These are phyloP conservation scores for Euptelea pleiosperma DNA, from an alignment of 164 flowering plant species.

Conservation along the genomic window DNA sequence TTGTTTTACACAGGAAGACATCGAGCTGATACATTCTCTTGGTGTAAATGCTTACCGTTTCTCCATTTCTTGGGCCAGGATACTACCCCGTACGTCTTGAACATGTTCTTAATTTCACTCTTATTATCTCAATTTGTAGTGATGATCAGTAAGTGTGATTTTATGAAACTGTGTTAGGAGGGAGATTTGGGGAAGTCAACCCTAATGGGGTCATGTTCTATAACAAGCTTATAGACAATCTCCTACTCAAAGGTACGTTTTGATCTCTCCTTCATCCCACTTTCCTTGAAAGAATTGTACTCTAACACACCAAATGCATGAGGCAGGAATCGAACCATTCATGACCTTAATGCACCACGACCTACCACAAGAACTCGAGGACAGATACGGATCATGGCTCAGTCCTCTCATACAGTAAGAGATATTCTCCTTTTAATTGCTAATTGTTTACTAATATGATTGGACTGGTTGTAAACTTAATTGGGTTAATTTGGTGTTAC, in stretches of 20 bases:
- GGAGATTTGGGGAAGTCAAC: constrained; percentile 40
- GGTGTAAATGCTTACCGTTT: constrained; percentile 39
- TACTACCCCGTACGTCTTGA: too few species aligned
- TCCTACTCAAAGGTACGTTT: constrained; percentile 32
- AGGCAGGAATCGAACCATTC: constrained; percentile 47
- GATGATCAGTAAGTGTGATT: too few species aligned
- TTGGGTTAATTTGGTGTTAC: background rate
- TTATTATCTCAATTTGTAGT: too few species aligned
- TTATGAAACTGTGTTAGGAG: too few species aligned
- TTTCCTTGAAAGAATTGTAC: too few species aligned
- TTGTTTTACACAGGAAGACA: constrained; percentile 29
- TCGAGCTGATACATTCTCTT: constrained; percentile 33
- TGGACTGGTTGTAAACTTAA: background rate
- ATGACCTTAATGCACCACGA: constrained; percentile 47
- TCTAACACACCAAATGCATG: background rate
- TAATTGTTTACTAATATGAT: background rate
- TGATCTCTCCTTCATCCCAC: background rate
- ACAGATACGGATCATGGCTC: constrained; percentile 46
- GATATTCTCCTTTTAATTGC: too few species aligned
- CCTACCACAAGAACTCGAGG: constrained; percentile 47
- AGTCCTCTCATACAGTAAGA: constrained; percentile 44
- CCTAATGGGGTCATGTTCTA: constrained; percentile 38
- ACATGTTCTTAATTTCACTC: too few species aligned
- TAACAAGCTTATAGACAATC: constrained; percentile 33
- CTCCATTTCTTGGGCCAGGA: constrained; percentile 37